Evolutionary conservation across 2,329 filamentous ascomycete genomes (phyloP), one percentile per base, ranked within the genome.

Genomic region (Talaromyces sp.): DNA sequence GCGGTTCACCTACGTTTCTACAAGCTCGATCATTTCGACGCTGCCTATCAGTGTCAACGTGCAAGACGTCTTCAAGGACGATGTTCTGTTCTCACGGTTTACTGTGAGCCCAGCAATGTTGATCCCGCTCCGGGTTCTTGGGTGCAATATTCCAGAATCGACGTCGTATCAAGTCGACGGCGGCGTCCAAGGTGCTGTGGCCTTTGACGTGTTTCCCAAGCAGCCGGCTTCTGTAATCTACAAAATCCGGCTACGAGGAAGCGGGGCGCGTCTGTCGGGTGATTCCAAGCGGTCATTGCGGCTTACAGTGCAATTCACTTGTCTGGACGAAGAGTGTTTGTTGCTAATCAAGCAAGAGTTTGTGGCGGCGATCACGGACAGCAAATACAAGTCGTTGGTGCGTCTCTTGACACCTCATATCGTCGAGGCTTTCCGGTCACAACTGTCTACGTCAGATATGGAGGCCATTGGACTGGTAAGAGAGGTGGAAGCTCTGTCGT

Each of bases 1-100:
- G 2, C 80, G 78, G 8, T 90, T 91, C 65, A 80, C 82, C 59
- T 89, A 88, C 71, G 83, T 85, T 17, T 84, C 83, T 17, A 81
- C 82, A 8, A 83, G 85, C 22, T 84, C 82, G 3, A 81, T 96
- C 22, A 84, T 88, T 2, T 88, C 95, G 1, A 84, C 89, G 1
- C 80, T 99, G 4, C 91, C 92, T 0, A 82, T 99, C 3, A 93
- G 93, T 3, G 95, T 99, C 64, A 98, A 98, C 66, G 95, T 99
- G 6, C 93, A 98, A 69, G 95, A 99, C 68, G 86, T 96, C 30
- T 98, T 98, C 80, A 96, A 96, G 72, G 86, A 91, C 65, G 79
- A 87, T 8, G 83, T 86, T 0, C 81, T 98, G 0, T 95, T 95
- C 70, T 97, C 93, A 0, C 88, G 89, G 10, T 99, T 99, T 73